Conservation (phyloP, 129 eudicot species). For the Escallonia rubra region DNA sequence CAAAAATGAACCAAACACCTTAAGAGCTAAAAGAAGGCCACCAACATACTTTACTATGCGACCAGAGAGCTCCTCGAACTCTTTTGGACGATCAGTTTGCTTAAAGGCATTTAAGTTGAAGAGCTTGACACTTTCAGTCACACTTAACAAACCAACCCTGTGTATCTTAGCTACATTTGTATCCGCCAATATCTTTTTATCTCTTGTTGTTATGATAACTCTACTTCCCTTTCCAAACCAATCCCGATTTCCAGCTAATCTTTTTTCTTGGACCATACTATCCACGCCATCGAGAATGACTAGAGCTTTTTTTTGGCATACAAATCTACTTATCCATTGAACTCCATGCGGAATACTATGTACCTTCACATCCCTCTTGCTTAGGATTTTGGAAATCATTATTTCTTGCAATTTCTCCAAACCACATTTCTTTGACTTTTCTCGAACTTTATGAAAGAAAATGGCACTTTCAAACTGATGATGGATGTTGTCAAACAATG, state of each 20-base stretch:
- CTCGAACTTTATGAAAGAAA: too few relatives aligned
- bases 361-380: background rate
- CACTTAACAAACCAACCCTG: conserved; percentile 3
- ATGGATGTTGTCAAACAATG: too few relatives aligned
- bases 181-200: conserved; percentile 12
- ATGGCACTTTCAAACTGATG: too few relatives aligned
- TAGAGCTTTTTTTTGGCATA: background rate
- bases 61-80: conserved; percentile 7
- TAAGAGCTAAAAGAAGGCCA: conserved; percentile 34
- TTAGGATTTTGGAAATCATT: too few relatives aligned
- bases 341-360: background rate
- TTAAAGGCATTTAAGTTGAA: conserved; percentile 25
- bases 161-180: conserved; percentile 10
- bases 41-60: conserved; percentile 8
- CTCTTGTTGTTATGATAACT: conserved; percentile 23
- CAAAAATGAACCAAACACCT: conserved; percentile 30
- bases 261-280: background rate
- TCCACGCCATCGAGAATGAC: conserved; percentile 10
- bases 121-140: conserved; percentile 19
- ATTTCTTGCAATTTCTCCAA: too few relatives aligned
- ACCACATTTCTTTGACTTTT: too few relatives aligned
- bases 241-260: background rate
- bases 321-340: background rate
- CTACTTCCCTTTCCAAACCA: conserved; percentile 9
- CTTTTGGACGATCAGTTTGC: background rate